These are phyloP conservation scores for Chiua virens DNA, from an alignment of 768 basidiomycete species.

Conservation along the genomic window DNA sequence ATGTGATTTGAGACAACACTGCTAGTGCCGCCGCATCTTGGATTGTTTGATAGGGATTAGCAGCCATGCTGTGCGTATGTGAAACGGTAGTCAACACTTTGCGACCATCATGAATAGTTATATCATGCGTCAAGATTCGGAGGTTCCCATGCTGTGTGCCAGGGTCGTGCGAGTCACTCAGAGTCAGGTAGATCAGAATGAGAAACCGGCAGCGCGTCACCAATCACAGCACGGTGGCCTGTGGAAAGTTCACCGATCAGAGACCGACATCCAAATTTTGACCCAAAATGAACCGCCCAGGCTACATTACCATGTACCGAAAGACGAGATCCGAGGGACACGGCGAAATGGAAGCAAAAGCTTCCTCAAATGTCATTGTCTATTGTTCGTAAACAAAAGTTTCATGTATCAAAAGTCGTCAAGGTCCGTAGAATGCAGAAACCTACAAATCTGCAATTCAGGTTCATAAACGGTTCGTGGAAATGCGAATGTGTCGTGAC, in stretches of 20 bases:
- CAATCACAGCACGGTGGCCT: too few relatives aligned
- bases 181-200: not conserved
- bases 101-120: too few relatives aligned
- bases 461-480: slow-evolving; percentile 14
- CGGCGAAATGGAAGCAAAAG: slow-evolving; percentile 11
- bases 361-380: slow-evolving; percentile 23
- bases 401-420: slow-evolving; percentile 22
- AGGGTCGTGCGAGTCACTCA: too few relatives aligned
- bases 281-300: too few relatives aligned
- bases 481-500: slow-evolving; percentile 11
- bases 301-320: too few relatives aligned
- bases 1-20: not conserved
- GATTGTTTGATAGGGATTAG: not conserved
- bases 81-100: slow-evolving; percentile 5
- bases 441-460: slow-evolving; percentile 32
- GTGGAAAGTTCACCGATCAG: slow-evolving; percentile 2
- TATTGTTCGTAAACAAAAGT: slow-evolving; percentile 24
- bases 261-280: not conserved
- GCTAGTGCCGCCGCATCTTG: not conserved
- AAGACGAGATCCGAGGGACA: not conserved
- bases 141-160: too few relatives aligned
- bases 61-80: slow-evolving; percentile 5
- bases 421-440: slow-evolving; percentile 27
- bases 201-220: not conserved
- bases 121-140: too few relatives aligned